These are phyloP conservation scores for Cordyceps fumosorosea DNA, from an alignment of 2,329 filamentous ascomycete genomes.

Conservation along the genomic window DNA sequence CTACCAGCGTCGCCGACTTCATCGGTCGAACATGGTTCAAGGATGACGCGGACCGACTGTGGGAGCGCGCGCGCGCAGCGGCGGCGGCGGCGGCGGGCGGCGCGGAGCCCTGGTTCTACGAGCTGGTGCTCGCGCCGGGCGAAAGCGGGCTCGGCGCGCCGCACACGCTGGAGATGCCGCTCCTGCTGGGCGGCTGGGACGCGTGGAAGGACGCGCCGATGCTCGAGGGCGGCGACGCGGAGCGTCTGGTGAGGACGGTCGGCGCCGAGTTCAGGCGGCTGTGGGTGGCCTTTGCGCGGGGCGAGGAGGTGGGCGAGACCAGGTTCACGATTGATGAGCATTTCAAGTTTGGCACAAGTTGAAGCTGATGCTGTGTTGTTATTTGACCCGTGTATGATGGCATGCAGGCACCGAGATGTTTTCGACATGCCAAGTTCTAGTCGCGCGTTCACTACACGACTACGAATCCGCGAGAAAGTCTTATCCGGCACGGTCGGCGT, in stretches of 20 bases:
- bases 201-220: conserved; percentile 19
- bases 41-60: background rate
- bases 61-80: background rate
- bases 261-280: conserved; percentile 13
- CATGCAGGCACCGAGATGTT: too few relatives aligned
- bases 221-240: conserved; percentile 9
- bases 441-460: too few relatives aligned
- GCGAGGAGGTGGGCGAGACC: background rate
- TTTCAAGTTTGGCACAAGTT: background rate
- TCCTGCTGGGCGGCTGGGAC: conserved; percentile 14
- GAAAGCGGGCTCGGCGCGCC: conserved; percentile 11
- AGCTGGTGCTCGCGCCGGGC: conserved; percentile 9
- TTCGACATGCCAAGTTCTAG: too few relatives aligned
- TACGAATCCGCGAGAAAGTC: too few relatives aligned
- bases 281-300: conserved; percentile 16
- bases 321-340: conserved; percentile 11
- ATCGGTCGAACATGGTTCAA: background rate
- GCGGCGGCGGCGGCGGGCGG: background rate
- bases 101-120: conserved; percentile 10
- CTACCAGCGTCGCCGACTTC: background rate
- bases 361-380: too few relatives aligned
- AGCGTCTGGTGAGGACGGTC: conserved; percentile 8
- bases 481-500: too few relatives aligned
- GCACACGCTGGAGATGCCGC: conserved; percentile 17
- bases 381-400: too few relatives aligned